phyloP scores from a whole-genome alignment of 768 basidiomycete genomes.

The Phaeotremella fagi region DNA sequence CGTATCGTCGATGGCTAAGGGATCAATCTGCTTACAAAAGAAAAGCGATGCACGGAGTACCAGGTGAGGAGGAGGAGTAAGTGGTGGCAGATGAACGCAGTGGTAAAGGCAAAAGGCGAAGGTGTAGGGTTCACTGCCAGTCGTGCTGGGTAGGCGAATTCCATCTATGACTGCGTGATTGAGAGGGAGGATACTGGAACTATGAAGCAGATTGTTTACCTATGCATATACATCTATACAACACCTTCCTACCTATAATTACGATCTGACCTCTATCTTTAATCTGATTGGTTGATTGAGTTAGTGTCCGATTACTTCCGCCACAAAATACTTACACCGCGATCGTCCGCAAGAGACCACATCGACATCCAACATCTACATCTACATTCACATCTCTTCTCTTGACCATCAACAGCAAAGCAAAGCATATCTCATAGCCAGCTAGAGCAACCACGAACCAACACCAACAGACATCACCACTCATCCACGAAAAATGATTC shows the following conservation, averaged over 20 bases:
- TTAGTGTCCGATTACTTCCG: background rate
- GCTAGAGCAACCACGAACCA: too few relatives aligned
- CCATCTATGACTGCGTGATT: too few relatives aligned
- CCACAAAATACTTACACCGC: background rate
- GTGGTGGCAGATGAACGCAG: background rate
- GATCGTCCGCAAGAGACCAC: background rate
- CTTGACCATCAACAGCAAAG: background rate
- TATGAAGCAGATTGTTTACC: too few relatives aligned
- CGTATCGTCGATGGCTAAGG: slow-evolving; percentile 48
- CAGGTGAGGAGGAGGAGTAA: slow-evolving; percentile 24
- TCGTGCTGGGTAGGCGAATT: too few relatives aligned
- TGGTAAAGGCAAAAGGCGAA: too few relatives aligned
- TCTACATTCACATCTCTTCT: background rate
- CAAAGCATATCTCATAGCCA: too few relatives aligned
- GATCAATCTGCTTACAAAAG: slow-evolving; percentile 49
- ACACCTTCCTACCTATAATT: too few relatives aligned
- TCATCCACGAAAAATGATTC: background rate
- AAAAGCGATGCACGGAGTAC: slow-evolving; percentile 49
- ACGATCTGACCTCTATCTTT: too few relatives aligned
- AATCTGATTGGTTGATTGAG: too few relatives aligned
- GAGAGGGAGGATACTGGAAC: too few relatives aligned
- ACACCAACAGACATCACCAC: background rate
- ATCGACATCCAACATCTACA: too few relatives aligned
- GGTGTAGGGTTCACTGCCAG: too few relatives aligned
- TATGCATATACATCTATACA: background rate